Evolutionary conservation across 148 eudicot genomes (phyloP).

Genomic region (Pouteria glomerata): DNA sequence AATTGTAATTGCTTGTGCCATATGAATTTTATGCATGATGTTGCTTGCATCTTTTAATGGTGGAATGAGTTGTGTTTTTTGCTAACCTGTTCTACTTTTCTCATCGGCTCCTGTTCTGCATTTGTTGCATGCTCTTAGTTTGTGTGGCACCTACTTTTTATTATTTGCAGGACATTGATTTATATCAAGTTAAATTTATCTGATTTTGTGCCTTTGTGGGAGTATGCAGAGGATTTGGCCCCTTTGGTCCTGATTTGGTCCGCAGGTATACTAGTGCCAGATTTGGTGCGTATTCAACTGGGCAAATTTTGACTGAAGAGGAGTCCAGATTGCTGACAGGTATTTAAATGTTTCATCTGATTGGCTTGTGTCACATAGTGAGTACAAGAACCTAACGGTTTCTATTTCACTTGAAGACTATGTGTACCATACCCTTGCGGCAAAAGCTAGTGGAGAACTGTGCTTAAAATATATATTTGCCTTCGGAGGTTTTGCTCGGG

Average conservation of each 20-base stretch:
- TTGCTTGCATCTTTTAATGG: background rate
- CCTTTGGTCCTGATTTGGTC: constrained; percentile 88
- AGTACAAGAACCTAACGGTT: background rate
- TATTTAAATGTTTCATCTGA: constrained; percentile 5
- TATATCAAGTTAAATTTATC: background rate
- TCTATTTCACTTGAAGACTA: constrained; percentile 44
- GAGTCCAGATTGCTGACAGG: constrained; percentile 78
- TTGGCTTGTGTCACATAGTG: background rate
- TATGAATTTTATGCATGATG: too few relatives aligned
- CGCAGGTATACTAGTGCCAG: constrained; percentile 76
- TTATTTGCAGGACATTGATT: background rate
- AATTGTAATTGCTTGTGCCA: background rate
- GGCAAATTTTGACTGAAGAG: constrained; percentile 53
- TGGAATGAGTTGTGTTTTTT: background rate
- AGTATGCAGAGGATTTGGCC: constrained; percentile 79
- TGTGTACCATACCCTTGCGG: constrained; percentile 87
- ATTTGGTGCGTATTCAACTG: constrained; percentile 71
- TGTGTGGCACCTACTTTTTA: background rate
- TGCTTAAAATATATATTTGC: constrained; percentile 87
- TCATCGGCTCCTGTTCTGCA: background rate
- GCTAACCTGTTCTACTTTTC: background rate
- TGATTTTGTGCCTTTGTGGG: background rate
- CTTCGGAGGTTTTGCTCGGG: constrained; percentile 88
- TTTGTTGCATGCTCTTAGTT: constrained; percentile 5
- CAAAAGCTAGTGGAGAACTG: constrained; percentile 96